Evolutionary conservation across 1,139 yeast genomes (phyloP).

Genomic region (Pneumocystis wakefieldiae): DNA sequence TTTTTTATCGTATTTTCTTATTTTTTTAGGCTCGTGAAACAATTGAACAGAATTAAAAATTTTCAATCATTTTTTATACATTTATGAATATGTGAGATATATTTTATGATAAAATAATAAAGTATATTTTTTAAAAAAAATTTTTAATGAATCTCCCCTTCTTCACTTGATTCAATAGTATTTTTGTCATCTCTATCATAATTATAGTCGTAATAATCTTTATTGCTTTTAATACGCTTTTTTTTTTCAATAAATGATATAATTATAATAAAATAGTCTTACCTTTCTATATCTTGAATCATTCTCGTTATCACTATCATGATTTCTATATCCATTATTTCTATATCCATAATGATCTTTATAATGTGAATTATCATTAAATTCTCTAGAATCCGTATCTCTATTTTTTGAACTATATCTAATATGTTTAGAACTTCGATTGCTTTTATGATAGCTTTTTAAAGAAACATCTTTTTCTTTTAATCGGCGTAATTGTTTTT

Average conservation of each 20-base stretch:
- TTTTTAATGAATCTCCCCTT: slow-evolving; percentile 7
- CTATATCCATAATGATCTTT: not conserved
- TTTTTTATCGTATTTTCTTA: not conserved
- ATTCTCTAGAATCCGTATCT: slow-evolving; percentile 4
- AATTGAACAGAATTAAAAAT: not conserved
- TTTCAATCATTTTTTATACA: too few relatives aligned
- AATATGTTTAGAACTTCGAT: slow-evolving; percentile 10
- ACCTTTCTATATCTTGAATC: not conserved
- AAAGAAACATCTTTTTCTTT: slow-evolving; percentile 17
- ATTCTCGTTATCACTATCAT: not conserved
- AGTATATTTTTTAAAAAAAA: too few relatives aligned
- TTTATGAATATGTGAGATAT: too few relatives aligned
- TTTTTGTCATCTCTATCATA: not conserved
- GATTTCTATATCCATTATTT: not conserved
- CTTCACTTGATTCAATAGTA: slow-evolving; percentile 6
- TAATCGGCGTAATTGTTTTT: slow-evolving; percentile 22
- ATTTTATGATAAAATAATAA: too few relatives aligned
- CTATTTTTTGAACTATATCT: not conserved
- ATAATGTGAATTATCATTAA: not conserved
- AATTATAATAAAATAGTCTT: not conserved
- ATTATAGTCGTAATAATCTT: not conserved
- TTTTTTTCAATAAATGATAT: not conserved
- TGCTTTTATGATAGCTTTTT: slow-evolving; percentile 14
- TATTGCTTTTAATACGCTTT: slow-evolving; percentile 1
- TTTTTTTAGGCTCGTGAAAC: not conserved